Percentiles rank a stretch among this genome's conserved stretches.
These are phyloP conservation scores for Suillus americanus DNA, from an alignment of 768 basidiomycete species.

Conservation along the genomic window DNA sequence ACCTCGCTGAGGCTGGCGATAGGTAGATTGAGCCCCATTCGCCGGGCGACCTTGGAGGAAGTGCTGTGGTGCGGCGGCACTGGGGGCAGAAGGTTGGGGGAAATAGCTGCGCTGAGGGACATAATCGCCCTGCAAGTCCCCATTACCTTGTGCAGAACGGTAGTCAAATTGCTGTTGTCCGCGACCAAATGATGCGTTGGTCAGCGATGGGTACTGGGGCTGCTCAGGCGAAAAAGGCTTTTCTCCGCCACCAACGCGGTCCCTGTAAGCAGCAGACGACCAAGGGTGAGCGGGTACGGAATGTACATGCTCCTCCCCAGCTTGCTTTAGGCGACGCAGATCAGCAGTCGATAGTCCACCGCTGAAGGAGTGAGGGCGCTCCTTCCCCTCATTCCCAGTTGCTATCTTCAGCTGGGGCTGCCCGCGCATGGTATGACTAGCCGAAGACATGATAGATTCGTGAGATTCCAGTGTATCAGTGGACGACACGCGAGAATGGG, in stretches of 20 bases:
- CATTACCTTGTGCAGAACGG: constrained; percentile 37
- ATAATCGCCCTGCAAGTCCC: constrained; percentile 49
- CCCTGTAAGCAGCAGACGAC: constrained; percentile 50
- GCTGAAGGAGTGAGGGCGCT: constrained; percentile 80
- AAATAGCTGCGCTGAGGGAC: constrained; percentile 56
- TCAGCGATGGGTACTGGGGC: constrained; percentile 67
- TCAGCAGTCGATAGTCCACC: constrained; percentile 75
- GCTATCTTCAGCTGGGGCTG: constrained; percentile 54
- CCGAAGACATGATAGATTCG: constrained; percentile 49
- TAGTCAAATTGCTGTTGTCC: constrained; percentile 55
- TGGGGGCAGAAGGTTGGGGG: constrained; percentile 38
- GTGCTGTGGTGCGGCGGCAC: constrained; percentile 43
- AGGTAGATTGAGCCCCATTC: constrained; percentile 48
- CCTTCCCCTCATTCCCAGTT: constrained; percentile 58
- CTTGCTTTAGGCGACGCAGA: constrained; percentile 72
- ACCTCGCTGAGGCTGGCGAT: constrained; percentile 62
- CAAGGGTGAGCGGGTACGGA: constrained; percentile 47
- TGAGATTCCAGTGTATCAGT: constrained; percentile 70
- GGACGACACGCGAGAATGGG: constrained; percentile 84
- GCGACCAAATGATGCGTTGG: constrained; percentile 48
- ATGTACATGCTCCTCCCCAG: constrained; percentile 45
- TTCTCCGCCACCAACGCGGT: constrained; percentile 36
- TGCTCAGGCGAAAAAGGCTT: constrained; percentile 46
- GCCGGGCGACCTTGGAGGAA: constrained; percentile 52
- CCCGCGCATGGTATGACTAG: constrained; percentile 57